A percentile compares a stretch with the other conserved stretches of the same genome.
phyloP scores from a whole-genome alignment of 192 early-diverging fungal species.

The Backusella westeae region DNA sequence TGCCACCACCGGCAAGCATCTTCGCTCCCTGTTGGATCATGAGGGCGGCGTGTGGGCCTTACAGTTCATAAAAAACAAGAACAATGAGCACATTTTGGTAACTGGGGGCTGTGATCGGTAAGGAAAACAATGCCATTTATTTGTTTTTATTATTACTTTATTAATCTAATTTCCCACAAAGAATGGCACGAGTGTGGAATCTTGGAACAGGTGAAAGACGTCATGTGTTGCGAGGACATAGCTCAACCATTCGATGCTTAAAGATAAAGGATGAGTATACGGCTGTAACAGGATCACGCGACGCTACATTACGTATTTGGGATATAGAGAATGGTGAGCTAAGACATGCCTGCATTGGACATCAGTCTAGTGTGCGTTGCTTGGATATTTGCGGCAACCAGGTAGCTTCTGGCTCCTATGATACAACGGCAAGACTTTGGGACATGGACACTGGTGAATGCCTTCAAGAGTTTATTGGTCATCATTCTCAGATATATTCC shows the following conservation, averaged over 20 bases:
- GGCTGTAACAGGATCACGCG: constrained; percentile 92
- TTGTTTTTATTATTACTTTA: constrained; percentile 11
- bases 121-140: constrained; percentile 6
- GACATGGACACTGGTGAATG: constrained; percentile 73
- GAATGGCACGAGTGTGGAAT: constrained; percentile 93
- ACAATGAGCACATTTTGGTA: constrained; percentile 72
- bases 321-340: constrained; percentile 64
- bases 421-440: constrained; percentile 92
- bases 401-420: constrained; percentile 92
- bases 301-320: constrained; percentile 95
- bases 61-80: constrained; percentile 51
- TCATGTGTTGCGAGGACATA: constrained; percentile 92
- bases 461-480: constrained; percentile 73
- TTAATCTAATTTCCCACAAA: constrained; percentile 12
- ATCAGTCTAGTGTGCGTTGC: constrained; percentile 88
- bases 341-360: constrained; percentile 77
- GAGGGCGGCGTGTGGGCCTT: constrained; percentile 98
- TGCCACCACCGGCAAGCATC: constrained; percentile 65
- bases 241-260: constrained; percentile 93
- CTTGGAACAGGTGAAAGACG: constrained; percentile 79
- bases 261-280: constrained; percentile 64
- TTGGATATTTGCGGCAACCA: constrained; percentile 81
- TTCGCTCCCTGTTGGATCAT: constrained; percentile 78
- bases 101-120: constrained; percentile 95
- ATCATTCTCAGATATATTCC: constrained; percentile 93